Evolutionary conservation across 306 rosid genomes (phyloP).

Genomic region (Gleditsia sinensis): DNA sequence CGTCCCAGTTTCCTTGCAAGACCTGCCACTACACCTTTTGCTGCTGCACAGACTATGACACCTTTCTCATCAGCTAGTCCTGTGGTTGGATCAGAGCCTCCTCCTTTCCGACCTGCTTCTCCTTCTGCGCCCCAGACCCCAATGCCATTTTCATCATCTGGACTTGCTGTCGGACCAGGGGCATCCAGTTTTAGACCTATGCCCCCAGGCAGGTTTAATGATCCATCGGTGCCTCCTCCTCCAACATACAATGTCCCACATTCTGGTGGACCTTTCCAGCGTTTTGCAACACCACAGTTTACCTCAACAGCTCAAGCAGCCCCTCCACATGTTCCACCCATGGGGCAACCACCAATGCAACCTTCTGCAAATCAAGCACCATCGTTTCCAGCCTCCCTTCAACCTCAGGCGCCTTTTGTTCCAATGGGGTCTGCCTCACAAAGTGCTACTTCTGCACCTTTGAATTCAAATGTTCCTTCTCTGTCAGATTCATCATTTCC

Average conservation of each 20-base stretch:
- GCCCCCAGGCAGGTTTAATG: slow-evolving; percentile 61
- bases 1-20: slow-evolving; percentile 69
- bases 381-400: slow-evolving; percentile 46
- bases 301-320: slow-evolving; percentile 49
- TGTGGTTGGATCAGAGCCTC: slow-evolving; percentile 63
- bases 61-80: slow-evolving; percentile 80
- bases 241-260: slow-evolving; percentile 53
- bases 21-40: slow-evolving; percentile 61
- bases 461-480: slow-evolving; percentile 49
- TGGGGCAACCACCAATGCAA: slow-evolving; percentile 58
- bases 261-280: slow-evolving; percentile 53
- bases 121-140: slow-evolving; percentile 53
- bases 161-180: slow-evolving; percentile 56
- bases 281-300: slow-evolving; percentile 63
- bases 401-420: slow-evolving; percentile 53
- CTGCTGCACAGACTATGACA: slow-evolving; percentile 54
- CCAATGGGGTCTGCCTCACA: slow-evolving; percentile 73
- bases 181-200: slow-evolving; percentile 61
- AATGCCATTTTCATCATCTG: slow-evolving; percentile 51
- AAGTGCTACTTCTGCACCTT: slow-evolving; percentile 39
- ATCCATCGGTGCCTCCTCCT: slow-evolving; percentile 77
- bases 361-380: slow-evolving; percentile 51
- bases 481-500: no score
- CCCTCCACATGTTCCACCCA: slow-evolving; percentile 42
- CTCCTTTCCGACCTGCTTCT: slow-evolving; percentile 55